phyloP scores from a whole-genome alignment of 495 filamentous ascomycete genomes.

The Chaetomium cochliodes region DNA sequence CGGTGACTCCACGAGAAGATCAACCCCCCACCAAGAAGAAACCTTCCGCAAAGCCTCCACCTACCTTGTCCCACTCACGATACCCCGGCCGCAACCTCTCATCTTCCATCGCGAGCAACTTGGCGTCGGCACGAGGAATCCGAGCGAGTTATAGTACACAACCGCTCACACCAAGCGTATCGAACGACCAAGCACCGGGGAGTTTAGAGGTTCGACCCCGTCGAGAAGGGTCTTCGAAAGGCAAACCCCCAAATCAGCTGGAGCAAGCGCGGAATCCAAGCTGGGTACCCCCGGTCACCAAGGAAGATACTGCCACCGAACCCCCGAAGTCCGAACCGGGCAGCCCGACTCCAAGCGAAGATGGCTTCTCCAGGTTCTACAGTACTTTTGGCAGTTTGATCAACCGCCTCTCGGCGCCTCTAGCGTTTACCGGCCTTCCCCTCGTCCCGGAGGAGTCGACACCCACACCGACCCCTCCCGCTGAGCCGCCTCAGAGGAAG shows the following conservation, averaged over 20 bases:
- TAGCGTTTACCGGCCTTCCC: slow-evolving; percentile 90
- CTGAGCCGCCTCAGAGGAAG: slow-evolving; percentile 40
- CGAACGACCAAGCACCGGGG: slow-evolving; percentile 71
- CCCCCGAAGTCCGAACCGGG: slow-evolving; percentile 22
- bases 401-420: slow-evolving; percentile 76
- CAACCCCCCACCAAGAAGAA: slow-evolving; percentile 31
- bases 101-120: slow-evolving; percentile 87
- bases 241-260: slow-evolving; percentile 40
- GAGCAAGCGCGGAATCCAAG: slow-evolving; percentile 44
- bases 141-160: slow-evolving; percentile 64
- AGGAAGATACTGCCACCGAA: slow-evolving; percentile 29
- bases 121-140: slow-evolving; percentile 86
- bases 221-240: slow-evolving; percentile 43
- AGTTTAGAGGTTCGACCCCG: slow-evolving; percentile 61
- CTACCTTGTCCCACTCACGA: slow-evolving; percentile 47
- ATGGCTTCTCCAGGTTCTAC: slow-evolving; percentile 86
- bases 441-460: slow-evolving; percentile 57
- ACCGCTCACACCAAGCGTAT: slow-evolving; percentile 65
- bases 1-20: slow-evolving; percentile 25
- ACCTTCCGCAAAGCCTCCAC: slow-evolving; percentile 42
- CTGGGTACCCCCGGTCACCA: slow-evolving; percentile 42
- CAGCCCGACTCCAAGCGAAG: slow-evolving; percentile 52
- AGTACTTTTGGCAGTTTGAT: slow-evolving; percentile 81
- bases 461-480: slow-evolving; percentile 25
- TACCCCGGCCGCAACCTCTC: slow-evolving; percentile 62